phyloP scores from a whole-genome alignment of 1,139 yeast species.

The Zygosaccharomyces sapae region DNA sequence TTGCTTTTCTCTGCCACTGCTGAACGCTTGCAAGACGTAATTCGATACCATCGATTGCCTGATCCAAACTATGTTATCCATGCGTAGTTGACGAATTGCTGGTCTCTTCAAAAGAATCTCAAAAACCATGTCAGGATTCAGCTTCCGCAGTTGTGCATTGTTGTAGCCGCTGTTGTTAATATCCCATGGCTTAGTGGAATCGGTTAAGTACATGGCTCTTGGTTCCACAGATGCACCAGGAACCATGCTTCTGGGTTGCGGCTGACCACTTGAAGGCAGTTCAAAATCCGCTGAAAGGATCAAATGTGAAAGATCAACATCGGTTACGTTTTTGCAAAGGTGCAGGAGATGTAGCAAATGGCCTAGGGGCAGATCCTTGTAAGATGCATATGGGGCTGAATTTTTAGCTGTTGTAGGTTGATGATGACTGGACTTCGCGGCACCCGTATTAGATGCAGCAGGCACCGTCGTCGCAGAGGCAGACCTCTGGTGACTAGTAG shows the following conservation, averaged over 20 bases:
- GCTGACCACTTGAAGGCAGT: slow-evolving; percentile 18
- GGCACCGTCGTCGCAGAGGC: neutral
- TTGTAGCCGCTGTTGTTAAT: slow-evolving; percentile 15
- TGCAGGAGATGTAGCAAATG: slow-evolving; percentile 56
- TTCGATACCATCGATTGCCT: slow-evolving; percentile 30
- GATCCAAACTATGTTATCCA: slow-evolving; percentile 33
- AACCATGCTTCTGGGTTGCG: slow-evolving; percentile 17
- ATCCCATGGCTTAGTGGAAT: slow-evolving; percentile 30
- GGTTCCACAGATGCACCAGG: slow-evolving; percentile 20
- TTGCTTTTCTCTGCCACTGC: slow-evolving; percentile 6
- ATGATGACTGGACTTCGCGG: no score
- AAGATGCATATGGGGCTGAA: slow-evolving; percentile 51
- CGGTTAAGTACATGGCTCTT: slow-evolving; percentile 28
- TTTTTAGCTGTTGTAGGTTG: no score
- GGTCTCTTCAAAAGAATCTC: slow-evolving; percentile 10
- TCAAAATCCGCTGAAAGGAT: slow-evolving; percentile 58
- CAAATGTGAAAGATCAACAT: slow-evolving; percentile 50
- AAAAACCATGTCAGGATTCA: slow-evolving; percentile 23
- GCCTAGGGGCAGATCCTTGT: slow-evolving; percentile 68
- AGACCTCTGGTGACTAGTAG: slow-evolving; percentile 1
- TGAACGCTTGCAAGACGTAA: slow-evolving; percentile 20
- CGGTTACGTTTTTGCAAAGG: slow-evolving; percentile 52
- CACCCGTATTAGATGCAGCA: neutral
- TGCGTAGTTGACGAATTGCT: slow-evolving; percentile 12
- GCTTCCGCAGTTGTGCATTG: slow-evolving; percentile 17